Evolutionary conservation across 768 basidiomycete genomes (phyloP).

Genomic region (Pisolithus sp.): DNA sequence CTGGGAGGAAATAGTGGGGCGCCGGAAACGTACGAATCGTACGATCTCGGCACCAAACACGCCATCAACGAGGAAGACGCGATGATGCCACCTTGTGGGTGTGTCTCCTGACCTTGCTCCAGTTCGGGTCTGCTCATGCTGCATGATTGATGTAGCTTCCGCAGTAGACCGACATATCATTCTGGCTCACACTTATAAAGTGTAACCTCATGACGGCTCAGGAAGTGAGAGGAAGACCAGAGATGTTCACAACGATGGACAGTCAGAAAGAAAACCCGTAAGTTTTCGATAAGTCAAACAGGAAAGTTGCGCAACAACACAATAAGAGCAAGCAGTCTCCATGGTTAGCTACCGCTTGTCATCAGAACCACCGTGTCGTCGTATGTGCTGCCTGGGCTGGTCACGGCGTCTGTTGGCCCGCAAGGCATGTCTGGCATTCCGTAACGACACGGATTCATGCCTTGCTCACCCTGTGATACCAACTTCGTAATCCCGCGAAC

Average conservation of each 20-base stretch:
- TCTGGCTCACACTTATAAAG: conserved; percentile 22
- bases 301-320: conserved; percentile 46
- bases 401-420: conserved; percentile 78
- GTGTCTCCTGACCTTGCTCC: background rate
- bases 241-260: background rate
- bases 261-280: conserved; percentile 8
- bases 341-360: too few relatives aligned
- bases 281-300: background rate
- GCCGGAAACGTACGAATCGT: too few relatives aligned
- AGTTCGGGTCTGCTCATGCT: conserved; percentile 6
- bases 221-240: background rate
- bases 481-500: too few relatives aligned
- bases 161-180: conserved; percentile 4
- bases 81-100: conserved; percentile 26
- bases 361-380: too few relatives aligned
- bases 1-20: conserved; percentile 86
- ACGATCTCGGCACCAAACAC: conserved; percentile 64
- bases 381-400: conserved; percentile 41
- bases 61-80: conserved; percentile 72
- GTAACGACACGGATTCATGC: too few relatives aligned
- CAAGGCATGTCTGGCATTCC: conserved; percentile 43
- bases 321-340: conserved; percentile 62
- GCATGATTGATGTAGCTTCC: conserved; percentile 10
- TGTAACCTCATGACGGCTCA: conserved; percentile 1
- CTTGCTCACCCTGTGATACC: too few relatives aligned